Percentiles rank a stretch among this genome's conserved stretches.
phyloP scores from a whole-genome alignment of 2,329 filamentous ascomycete genomes.

The Trichoderma breve region DNA sequence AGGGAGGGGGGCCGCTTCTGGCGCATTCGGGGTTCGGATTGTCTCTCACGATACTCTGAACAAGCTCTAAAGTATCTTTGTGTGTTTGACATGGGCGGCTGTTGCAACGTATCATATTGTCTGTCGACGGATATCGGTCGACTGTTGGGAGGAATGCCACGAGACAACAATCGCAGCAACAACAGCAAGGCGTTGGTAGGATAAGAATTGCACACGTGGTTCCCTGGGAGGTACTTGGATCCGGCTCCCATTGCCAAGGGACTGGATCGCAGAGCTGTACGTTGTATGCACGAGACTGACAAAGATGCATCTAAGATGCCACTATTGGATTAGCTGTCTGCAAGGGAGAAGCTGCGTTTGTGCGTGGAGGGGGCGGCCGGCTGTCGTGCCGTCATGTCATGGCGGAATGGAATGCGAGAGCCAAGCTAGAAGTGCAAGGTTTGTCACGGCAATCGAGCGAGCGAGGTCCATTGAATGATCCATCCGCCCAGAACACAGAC shows the following conservation, averaged over 20 bases:
- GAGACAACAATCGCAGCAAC: not conserved
- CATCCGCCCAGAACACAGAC: not conserved
- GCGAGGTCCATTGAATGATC: not conserved
- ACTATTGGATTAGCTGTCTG: not conserved
- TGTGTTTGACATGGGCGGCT: not conserved
- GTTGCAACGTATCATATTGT: slow-evolving; percentile 8
- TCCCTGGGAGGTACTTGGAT: not conserved
- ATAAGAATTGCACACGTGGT: slow-evolving; percentile 2
- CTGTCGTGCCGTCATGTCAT: not conserved
- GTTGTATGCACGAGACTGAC: not conserved
- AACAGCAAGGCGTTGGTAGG: not conserved
- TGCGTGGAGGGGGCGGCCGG: not conserved
- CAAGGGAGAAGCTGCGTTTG: not conserved
- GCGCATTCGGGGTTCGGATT: not conserved
- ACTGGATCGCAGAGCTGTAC: not conserved
- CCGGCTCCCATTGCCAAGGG: not conserved
- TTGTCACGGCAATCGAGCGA: not conserved
- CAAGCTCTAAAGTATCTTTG: not conserved
- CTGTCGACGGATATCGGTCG: slow-evolving; percentile 6
- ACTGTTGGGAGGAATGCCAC: not conserved
- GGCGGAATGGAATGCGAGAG: slow-evolving; percentile 3
- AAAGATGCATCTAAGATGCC: not conserved
- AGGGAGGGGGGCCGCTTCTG: not conserved
- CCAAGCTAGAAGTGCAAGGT: not conserved
- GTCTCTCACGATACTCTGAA: not conserved